Evolutionary conservation across 257 asterid species (phyloP).

Genomic region (Solanum corneliomulleri): DNA sequence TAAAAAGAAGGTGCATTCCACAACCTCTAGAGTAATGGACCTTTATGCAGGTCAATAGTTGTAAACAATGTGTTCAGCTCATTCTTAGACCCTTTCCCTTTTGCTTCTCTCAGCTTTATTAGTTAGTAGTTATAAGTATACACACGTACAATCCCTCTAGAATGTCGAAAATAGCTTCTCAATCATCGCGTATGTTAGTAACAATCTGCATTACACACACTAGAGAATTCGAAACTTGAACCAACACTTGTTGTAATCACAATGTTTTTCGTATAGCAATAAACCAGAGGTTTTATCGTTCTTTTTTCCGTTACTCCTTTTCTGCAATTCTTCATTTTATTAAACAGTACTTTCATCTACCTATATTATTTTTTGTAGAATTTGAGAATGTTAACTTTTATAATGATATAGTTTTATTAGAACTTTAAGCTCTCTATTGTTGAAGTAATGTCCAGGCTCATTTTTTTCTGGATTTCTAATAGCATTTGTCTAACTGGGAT

Average conservation of each 20-base stretch:
- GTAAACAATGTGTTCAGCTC: not conserved
- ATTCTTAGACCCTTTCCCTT: not conserved
- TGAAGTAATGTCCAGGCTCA: not conserved
- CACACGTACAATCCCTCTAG: not conserved
- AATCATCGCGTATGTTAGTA: not conserved
- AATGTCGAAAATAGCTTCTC: not conserved
- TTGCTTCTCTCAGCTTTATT: not conserved
- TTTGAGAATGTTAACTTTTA: not conserved
- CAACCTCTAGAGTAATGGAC: slow-evolving; percentile 47
- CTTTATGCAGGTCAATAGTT: not conserved
- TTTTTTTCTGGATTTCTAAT: not conserved
- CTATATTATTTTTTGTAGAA: not conserved
- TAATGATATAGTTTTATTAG: not conserved
- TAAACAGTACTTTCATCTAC: not conserved
- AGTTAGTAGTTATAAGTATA: not conserved
- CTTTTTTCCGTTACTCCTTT: not conserved
- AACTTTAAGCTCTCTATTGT: not conserved
- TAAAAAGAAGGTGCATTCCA: slow-evolving; percentile 19
- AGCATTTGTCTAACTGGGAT: not conserved
- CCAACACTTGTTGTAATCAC: not conserved
- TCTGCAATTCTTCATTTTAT: not conserved
- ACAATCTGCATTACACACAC: not conserved
- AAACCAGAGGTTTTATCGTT: not conserved
- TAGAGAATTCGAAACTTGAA: not conserved
- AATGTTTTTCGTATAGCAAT: not conserved